phyloP scores from a whole-genome alignment of 495 filamentous ascomycete genomes.

The Aspergillus homomorphus region DNA sequence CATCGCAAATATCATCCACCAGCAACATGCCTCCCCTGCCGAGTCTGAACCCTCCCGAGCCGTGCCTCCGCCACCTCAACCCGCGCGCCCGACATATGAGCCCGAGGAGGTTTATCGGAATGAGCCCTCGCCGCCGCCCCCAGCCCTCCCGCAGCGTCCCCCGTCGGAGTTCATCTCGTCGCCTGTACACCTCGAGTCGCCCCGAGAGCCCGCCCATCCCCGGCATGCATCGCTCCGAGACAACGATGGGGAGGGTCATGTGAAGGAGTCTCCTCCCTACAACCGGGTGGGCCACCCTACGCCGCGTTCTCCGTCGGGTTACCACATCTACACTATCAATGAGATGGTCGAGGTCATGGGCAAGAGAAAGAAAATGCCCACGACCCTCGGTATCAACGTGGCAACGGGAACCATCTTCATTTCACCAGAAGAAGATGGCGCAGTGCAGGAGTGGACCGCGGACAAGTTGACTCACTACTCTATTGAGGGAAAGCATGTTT shows the following conservation, averaged over 20 bases:
- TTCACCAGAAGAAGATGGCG: constrained; percentile 83
- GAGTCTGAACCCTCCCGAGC: constrained; percentile 32
- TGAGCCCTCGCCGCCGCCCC: constrained; percentile 57
- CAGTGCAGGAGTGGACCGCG: constrained; percentile 86
- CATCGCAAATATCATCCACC: constrained; percentile 67
- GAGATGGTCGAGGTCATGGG: constrained; percentile 94
- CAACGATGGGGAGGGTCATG: constrained; percentile 33
- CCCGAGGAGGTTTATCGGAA: constrained; percentile 53
- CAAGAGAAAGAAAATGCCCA: constrained; percentile 96
- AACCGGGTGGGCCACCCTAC: constrained; percentile 48
- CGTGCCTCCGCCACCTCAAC: constrained; percentile 39
- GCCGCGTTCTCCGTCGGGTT: constrained; percentile 67
- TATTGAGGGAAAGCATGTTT: constrained; percentile 96
- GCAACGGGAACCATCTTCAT: constrained; percentile 87
- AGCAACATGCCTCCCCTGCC: constrained; percentile 39
- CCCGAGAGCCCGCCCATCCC: constrained; percentile 36
- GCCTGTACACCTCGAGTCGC: constrained; percentile 49
- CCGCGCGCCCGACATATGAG: constrained; percentile 38
- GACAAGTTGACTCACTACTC: constrained; percentile 94
- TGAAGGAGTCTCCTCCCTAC: constrained; percentile 58
- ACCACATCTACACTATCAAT: constrained; percentile 91
- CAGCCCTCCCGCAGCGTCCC: constrained; percentile 66
- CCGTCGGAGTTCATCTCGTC: constrained; percentile 56
- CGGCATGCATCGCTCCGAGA: constrained; percentile 19
- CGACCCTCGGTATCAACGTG: constrained; percentile 84